phyloP scores from a whole-genome alignment of 805 yeast genomes.

The Cephaloascus albidus region DNA sequence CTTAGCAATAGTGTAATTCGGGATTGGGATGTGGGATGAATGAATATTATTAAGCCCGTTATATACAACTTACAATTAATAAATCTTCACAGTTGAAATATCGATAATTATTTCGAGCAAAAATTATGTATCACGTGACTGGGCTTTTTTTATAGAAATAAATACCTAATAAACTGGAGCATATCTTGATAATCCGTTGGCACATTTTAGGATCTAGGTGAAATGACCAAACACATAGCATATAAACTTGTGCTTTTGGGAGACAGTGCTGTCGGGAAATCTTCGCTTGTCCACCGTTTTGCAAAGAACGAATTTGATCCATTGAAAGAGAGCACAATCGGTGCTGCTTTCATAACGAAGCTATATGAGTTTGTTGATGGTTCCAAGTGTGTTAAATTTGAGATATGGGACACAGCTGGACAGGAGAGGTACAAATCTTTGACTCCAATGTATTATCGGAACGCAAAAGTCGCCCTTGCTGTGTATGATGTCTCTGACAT shows the following conservation, averaged over 20 bases:
- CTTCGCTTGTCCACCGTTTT: constrained; percentile 76
- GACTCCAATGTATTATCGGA: constrained; percentile 79
- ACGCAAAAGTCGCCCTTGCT: constrained; percentile 76
- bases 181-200: background rate
- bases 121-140: too few species aligned
- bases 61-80: too few species aligned
- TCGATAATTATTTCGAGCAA: too few species aligned
- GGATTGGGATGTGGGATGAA: too few species aligned
- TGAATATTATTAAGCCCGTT: too few species aligned
- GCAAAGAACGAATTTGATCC: constrained; percentile 65
- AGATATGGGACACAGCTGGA: constrained; percentile 95
- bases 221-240: constrained; percentile 11
- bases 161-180: too few species aligned
- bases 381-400: constrained; percentile 36
- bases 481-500: constrained; percentile 70
- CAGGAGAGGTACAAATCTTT: constrained; percentile 78
- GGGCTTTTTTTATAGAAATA: too few species aligned
- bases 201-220: background rate
- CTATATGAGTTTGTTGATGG: constrained; percentile 10
- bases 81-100: too few species aligned
- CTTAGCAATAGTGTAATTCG: too few species aligned
- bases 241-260: constrained; percentile 34
- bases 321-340: constrained; percentile 84
- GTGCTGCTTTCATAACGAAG: constrained; percentile 96
- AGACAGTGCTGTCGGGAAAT: constrained; percentile 54